phyloP scores from a whole-genome alignment of 2,329 filamentous ascomycete species.

The Pestalotiopsis sp. region DNA sequence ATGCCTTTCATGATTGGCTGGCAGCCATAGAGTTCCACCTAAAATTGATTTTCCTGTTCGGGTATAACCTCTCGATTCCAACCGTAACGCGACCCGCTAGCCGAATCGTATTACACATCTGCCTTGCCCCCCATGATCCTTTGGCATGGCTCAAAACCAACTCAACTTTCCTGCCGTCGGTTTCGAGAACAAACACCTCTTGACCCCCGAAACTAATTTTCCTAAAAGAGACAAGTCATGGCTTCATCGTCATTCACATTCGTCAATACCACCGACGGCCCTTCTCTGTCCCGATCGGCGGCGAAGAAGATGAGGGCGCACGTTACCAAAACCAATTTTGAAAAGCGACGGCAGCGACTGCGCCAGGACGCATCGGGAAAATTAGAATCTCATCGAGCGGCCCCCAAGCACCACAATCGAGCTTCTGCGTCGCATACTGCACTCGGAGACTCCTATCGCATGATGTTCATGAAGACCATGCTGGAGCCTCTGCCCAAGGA shows the following conservation, averaged over 20 bases:
- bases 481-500: background rate
- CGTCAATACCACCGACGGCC: constrained; percentile 18
- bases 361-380: background rate
- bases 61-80: constrained; percentile 8
- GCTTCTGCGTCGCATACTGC: background rate
- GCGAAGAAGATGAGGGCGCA: constrained; percentile 20
- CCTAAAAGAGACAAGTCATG: constrained; percentile 18
- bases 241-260: constrained; percentile 18
- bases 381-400: background rate
- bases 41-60: constrained; percentile 15
- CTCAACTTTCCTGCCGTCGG: background rate
- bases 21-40: background rate
- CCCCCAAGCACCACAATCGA: background rate
- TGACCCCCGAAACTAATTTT: constrained; percentile 9
- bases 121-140: background rate
- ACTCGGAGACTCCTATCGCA: background rate
- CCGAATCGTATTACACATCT: background rate
- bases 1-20: background rate
- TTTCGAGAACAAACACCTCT: background rate
- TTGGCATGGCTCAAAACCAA: background rate
- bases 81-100: too few relatives aligned
- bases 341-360: constrained; percentile 18
- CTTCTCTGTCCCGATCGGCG: constrained; percentile 16
- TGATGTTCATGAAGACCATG: background rate
- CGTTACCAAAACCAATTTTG: constrained; percentile 22